phyloP scores from a whole-genome alignment of 164 flowering plant genomes.

The Nymphaea thermarum region DNA sequence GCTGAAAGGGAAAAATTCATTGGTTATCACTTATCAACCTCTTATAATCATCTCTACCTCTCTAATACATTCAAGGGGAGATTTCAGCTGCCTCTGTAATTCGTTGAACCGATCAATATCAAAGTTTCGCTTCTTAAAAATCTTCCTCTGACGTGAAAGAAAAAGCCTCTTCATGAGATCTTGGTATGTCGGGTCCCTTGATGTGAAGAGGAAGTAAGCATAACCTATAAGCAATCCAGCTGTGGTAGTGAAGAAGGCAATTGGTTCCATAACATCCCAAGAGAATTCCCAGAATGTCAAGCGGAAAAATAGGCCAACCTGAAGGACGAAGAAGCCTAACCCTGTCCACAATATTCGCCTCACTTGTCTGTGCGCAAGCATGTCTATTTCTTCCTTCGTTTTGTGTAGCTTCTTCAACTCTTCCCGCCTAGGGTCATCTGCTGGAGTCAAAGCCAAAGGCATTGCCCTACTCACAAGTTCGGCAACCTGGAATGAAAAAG shows the following conservation, averaged over 20 bases:
- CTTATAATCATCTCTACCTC: conserved; percentile 1
- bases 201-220: conserved; percentile 71
- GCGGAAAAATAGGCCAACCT: conserved; percentile 74
- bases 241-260: conserved; percentile 69
- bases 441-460: conserved; percentile 59
- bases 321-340: conserved; percentile 42
- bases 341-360: conserved; percentile 66
- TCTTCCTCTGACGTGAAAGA: conserved; percentile 60
- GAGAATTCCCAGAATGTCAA: conserved; percentile 93
- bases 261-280: conserved; percentile 96
- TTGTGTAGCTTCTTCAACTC: conserved; percentile 51
- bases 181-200: conserved; percentile 83
- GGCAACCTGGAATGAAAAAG: conserved; percentile 35
- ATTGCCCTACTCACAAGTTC: conserved; percentile 69
- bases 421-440: conserved; percentile 56
- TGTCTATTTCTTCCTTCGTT: conserved; percentile 68
- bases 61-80: conserved; percentile 20
- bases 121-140: conserved; percentile 47
- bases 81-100: conserved; percentile 46
- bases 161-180: conserved; percentile 77
- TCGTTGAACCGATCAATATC: conserved; percentile 47
- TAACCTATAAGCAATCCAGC: conserved; percentile 61
- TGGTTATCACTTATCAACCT: neutral
- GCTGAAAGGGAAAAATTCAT: neutral
- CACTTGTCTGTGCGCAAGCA: conserved; percentile 70